Base-by-base conservation (phyloP, 805 yeast genomes). In the Yarrowia hollandica region DNA sequence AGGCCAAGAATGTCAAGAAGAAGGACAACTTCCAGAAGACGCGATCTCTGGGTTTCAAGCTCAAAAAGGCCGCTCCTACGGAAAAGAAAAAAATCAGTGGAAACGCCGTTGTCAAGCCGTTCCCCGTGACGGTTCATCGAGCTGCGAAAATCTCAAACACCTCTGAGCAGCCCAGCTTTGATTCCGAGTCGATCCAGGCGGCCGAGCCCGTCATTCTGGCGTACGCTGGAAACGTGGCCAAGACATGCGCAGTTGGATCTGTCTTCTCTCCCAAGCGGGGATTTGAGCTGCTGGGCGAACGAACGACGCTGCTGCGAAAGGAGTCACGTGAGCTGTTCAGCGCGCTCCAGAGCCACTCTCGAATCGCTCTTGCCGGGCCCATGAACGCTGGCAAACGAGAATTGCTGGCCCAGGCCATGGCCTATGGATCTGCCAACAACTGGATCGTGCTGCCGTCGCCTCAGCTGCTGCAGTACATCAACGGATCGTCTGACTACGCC, bases 371-470 rank as follows among this genome's bases (percentile, higher is more conserved):
- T 6, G 14, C 31, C 8, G 58, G 58, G 11, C 33, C 58, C n/a
- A 14, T 14, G n/a, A 25, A 25, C 35, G n/a, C 58, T 6, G 58
- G 58, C 0, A 52, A 37, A 12, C 33, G 44, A 18, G 58, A 52
- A n/a, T 44, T 52, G 33, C 19, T 52, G 9, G 15, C 58, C 18
- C 58, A 52, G 18, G 44, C 58, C 19, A 35, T 52, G 58, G 58
- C 44, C 9, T 52, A 26, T 5, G 58, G 44, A n/a, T 9, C 16
- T 10, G 6, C 38, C 18, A 14, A 52, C 18, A 37, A 25, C 26
- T 52, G 58, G 58, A 21, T 52, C 15, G 58, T 52, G 14, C 58
- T 52, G 14, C 58, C 58, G 10, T 23, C 19, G 10, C 58, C 58
- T 10, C 58, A 52, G 58, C 34, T 52, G 23, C 26, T 35, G 15